A percentile compares a stretch with the other conserved stretches of the same genome.
phyloP scores from a whole-genome alignment of 2,329 filamentous ascomycete species.

The Claviceps quebecensis region DNA sequence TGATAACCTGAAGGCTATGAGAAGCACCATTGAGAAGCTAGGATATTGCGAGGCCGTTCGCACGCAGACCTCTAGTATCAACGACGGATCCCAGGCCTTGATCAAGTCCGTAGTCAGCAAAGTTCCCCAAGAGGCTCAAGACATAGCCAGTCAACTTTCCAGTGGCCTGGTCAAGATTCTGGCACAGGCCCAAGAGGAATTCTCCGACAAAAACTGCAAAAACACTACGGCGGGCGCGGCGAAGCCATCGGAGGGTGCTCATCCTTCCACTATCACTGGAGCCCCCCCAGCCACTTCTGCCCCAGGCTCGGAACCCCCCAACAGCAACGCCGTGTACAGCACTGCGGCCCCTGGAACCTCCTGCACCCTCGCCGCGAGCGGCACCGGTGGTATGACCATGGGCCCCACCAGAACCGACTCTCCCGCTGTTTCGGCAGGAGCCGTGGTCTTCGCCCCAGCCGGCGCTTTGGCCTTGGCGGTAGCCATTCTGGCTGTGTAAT shows the following conservation, averaged over 20 bases:
- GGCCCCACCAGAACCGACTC: slow-evolving; percentile 1
- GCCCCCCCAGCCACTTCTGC: neutral
- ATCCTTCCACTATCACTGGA: neutral
- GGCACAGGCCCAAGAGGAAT: slow-evolving; percentile 9
- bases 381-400: slow-evolving; percentile 1
- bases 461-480: neutral
- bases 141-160: slow-evolving; percentile 14
- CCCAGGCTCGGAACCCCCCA: neutral
- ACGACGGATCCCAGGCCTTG: slow-evolving; percentile 12
- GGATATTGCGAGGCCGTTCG: slow-evolving; percentile 14
- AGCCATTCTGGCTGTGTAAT: slow-evolving; percentile 1
- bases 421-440: neutral
- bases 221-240: slow-evolving; percentile 5
- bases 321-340: neutral
- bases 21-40: slow-evolving; percentile 13
- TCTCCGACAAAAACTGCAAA: slow-evolving; percentile 16
- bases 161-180: slow-evolving; percentile 11
- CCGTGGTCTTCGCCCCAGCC: neutral
- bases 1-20: slow-evolving; percentile 13
- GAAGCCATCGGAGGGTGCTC: neutral
- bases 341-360: neutral
- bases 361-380: neutral
- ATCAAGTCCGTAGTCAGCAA: slow-evolving; percentile 16
- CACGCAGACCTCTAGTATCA: slow-evolving; percentile 11
- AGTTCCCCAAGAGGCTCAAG: slow-evolving; percentile 15